Conservation (phyloP, 495 filamentous ascomycete species). For the Schizothecium vesticola region DNA sequence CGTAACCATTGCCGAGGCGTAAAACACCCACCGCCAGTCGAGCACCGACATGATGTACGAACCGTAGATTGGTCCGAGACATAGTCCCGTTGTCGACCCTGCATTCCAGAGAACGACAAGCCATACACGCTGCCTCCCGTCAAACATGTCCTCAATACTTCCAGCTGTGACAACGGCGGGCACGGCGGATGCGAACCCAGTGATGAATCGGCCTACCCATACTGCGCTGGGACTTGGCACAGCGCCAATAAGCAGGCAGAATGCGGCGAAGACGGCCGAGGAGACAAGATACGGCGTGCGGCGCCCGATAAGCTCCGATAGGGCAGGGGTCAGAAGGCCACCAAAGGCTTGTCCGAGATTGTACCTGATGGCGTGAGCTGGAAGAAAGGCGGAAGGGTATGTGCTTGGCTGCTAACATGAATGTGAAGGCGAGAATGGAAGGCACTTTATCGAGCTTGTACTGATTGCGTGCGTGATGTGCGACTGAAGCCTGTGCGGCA, state of each 20-base stretch:
- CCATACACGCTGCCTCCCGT: slow-evolving; percentile 43
- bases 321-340: slow-evolving; percentile 47
- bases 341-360: slow-evolving; percentile 47
- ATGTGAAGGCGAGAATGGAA: slow-evolving; percentile 9
- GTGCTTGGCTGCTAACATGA: slow-evolving; percentile 6
- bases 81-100: slow-evolving; percentile 40
- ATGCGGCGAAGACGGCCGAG: slow-evolving; percentile 36
- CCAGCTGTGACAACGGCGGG: slow-evolving; percentile 48
- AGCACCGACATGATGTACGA: slow-evolving; percentile 29
- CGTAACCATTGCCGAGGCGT: slow-evolving; percentile 5
- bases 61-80: slow-evolving; percentile 42
- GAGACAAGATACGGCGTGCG: slow-evolving; percentile 47
- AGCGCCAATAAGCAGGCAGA: slow-evolving; percentile 40
- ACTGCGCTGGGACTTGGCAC: slow-evolving; percentile 34
- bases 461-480: slow-evolving; percentile 8
- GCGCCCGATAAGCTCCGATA: slow-evolving; percentile 49
- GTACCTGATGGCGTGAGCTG: slow-evolving; percentile 28
- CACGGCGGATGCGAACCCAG: slow-evolving; percentile 46
- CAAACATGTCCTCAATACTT: slow-evolving; percentile 51
- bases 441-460: slow-evolving; percentile 13
- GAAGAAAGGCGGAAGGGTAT: not conserved
- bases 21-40: slow-evolving; percentile 4
- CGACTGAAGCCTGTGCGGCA: slow-evolving; percentile 11
- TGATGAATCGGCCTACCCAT: slow-evolving; percentile 40
- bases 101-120: slow-evolving; percentile 45